Evolutionary conservation across 345 rosid species (phyloP).

Genomic region (Pelargonium nanum): DNA sequence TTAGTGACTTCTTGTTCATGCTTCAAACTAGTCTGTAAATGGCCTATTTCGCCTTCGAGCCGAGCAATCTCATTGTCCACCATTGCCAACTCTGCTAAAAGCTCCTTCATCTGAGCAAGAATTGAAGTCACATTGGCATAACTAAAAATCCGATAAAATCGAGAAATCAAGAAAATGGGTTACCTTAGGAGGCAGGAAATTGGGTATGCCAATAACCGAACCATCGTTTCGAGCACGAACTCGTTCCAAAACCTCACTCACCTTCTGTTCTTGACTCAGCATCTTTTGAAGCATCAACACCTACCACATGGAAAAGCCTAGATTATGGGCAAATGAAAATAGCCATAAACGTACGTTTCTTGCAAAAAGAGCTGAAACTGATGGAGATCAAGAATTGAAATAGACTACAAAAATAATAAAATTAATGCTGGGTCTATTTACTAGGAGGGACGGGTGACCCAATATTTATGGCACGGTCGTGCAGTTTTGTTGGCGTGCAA

Average conservation of each 20-base stretch:
- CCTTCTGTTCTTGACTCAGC: conserved; percentile 73
- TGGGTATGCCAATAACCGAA: conserved; percentile 44
- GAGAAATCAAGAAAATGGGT: neutral
- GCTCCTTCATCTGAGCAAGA: conserved; percentile 53
- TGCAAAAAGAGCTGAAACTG: neutral
- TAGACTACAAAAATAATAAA: too few relatives aligned
- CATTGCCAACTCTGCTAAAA: conserved; percentile 60
- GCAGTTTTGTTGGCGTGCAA: too few relatives aligned
- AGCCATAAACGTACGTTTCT: neutral
- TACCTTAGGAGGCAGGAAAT: conserved; percentile 79
- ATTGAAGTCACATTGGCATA: too few relatives aligned
- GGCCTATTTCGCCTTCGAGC: conserved; percentile 57
- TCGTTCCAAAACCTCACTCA: conserved; percentile 52
- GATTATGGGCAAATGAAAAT: neutral
- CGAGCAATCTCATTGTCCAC: conserved; percentile 71
- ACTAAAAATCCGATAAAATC: neutral
- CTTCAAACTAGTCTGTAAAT: conserved; percentile 46
- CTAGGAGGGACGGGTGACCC: too few relatives aligned
- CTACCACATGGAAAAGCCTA: conserved; percentile 19
- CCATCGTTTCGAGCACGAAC: conserved; percentile 36
- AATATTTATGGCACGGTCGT: too few relatives aligned
- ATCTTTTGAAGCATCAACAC: conserved; percentile 58
- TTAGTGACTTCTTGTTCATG: conserved; percentile 44
- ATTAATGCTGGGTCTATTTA: too few relatives aligned
- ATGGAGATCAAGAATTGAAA: too few relatives aligned